Conservation (phyloP, 345 rosid species). For the Eutrema heterophyllum region DNA sequence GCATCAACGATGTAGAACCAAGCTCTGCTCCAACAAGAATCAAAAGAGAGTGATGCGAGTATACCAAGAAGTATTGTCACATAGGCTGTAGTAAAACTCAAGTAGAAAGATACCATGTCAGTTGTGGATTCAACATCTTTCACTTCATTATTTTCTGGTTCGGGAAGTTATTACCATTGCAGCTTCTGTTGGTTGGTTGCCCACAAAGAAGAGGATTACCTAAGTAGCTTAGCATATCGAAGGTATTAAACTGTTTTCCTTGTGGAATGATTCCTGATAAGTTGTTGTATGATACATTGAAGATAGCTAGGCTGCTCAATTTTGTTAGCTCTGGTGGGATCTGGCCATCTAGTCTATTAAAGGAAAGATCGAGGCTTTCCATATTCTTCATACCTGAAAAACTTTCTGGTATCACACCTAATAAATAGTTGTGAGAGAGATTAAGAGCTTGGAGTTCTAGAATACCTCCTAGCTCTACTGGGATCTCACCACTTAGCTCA, state of each 20-base stretch:
- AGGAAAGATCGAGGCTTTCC: constrained; percentile 36
- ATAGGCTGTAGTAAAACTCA: neutral
- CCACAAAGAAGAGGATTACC: constrained; percentile 10
- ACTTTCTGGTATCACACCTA: constrained; percentile 23
- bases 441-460: neutral
- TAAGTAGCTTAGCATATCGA: neutral
- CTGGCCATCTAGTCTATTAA: neutral
- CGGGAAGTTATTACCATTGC: neutral
- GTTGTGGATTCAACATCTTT: neutral
- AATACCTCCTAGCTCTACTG: constrained; percentile 16
- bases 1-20: neutral
- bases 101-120: neutral
- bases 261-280: constrained; percentile 7
- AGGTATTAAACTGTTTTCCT: neutral
- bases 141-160: neutral
- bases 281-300: neutral
- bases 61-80: neutral
- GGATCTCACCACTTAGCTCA: no score
- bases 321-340: neutral
- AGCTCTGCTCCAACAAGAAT: neutral
- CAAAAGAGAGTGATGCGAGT: neutral
- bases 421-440: constrained; percentile 30
- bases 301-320: neutral
- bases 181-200: neutral
- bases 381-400: constrained; percentile 24